Percentiles rank a stretch among this genome's conserved stretches.
phyloP scores from a whole-genome alignment of 371 early-diverging fungal species.

The Apophysomyces elegans region DNA sequence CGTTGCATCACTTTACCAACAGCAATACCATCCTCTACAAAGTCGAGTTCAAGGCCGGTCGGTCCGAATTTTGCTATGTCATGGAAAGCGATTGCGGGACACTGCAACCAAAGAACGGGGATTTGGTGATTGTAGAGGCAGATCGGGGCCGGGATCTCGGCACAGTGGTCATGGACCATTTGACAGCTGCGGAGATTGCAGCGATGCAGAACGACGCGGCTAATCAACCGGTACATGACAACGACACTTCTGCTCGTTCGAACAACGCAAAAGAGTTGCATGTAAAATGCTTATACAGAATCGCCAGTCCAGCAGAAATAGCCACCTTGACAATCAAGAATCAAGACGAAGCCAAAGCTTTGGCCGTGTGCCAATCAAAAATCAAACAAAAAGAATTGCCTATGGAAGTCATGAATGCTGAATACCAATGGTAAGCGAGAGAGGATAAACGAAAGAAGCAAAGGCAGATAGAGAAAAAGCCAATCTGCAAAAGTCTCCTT shows the following conservation, averaged over 20 bases:
- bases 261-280: neutral
- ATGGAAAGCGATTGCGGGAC: conserved; percentile 38
- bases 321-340: conserved; percentile 1
- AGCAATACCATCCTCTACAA: conserved; percentile 66
- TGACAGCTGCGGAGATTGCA: conserved; percentile 12
- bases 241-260: neutral
- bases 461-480: no score
- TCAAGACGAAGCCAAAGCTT: conserved; percentile 89
- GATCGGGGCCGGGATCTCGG: conserved; percentile 93
- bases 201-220: conserved; percentile 9
- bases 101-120: conserved; percentile 58
- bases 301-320: conserved; percentile 7
- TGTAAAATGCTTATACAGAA: conserved; percentile 9
- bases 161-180: conserved; percentile 71
- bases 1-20: conserved; percentile 33
- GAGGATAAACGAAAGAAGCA: neutral
- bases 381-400: conserved; percentile 84
- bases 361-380: conserved; percentile 84
- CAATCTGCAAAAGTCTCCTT: no score
- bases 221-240: conserved; percentile 11
- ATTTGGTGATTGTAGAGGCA: conserved; percentile 88
- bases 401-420: conserved; percentile 97
- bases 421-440: conserved; percentile 88
- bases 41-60: conserved; percentile 84
- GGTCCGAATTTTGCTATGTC: conserved; percentile 74